These are phyloP conservation scores for Ustilago nuda DNA, from an alignment of 1,284 basidiomycete species.

Conservation along the genomic window DNA sequence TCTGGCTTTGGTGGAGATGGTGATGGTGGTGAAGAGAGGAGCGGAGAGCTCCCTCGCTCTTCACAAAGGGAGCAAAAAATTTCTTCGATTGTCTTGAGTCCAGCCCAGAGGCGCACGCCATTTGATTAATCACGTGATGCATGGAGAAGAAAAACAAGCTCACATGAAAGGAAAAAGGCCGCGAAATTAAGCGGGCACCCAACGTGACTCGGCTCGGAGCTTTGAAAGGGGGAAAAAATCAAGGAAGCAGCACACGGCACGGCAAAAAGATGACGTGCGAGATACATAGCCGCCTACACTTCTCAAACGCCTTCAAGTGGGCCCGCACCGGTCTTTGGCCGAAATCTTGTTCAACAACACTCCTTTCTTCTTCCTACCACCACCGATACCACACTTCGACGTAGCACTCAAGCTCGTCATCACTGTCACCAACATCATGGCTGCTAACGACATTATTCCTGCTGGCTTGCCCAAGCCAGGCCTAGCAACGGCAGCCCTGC, in stretches of 20 bases:
- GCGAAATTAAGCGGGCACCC: conserved; percentile 22
- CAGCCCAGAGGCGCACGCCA: too few species aligned
- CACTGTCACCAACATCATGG: conserved; percentile 9
- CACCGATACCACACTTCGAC: not conserved
- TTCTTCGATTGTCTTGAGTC: too few species aligned
- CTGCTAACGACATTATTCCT: conserved; percentile 2
- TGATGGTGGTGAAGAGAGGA: too few species aligned
- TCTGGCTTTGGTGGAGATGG: too few species aligned
- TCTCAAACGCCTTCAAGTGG: not conserved
- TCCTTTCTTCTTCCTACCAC: not conserved
- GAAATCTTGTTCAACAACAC: not conserved
- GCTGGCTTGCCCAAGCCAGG: conserved; percentile 31
- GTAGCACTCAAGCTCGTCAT: not conserved
- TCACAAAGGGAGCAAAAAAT: too few species aligned
- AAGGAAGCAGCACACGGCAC: conserved; percentile 2
- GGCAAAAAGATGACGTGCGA: conserved; percentile 18
- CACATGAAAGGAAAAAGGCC: conserved; percentile 9
- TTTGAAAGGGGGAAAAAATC: not conserved
- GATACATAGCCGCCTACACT: conserved; percentile 14
- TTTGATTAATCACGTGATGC: too few species aligned
- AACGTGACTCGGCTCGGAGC: conserved; percentile 15
- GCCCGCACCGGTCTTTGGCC: not conserved
- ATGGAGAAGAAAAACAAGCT: not conserved
- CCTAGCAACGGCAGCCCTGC: conserved; percentile 41
- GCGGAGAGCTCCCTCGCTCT: too few species aligned